Evolutionary conservation across 208 protist species (phyloP).

Genomic region (Phytomonas sp.): DNA sequence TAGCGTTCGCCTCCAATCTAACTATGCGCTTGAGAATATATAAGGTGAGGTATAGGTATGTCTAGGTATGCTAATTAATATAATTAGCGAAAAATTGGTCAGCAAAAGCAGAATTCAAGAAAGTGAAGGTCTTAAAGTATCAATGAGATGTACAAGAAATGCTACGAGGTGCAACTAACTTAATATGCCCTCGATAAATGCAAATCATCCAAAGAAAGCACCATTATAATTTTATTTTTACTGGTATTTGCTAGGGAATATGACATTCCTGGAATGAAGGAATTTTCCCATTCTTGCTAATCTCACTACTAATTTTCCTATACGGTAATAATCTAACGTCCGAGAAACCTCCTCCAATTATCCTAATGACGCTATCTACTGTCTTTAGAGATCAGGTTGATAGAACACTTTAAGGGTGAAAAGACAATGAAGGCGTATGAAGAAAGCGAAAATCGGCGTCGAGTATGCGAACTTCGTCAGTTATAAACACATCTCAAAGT

Average conservation of each 20-base stretch:
- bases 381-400: neutral
- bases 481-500: neutral
- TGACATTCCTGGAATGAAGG: neutral
- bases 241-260: neutral
- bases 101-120: neutral
- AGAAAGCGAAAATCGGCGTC: neutral
- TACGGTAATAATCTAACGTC: neutral
- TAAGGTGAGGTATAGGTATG: neutral
- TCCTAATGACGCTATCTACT: neutral
- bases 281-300: neutral
- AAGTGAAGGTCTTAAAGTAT: neutral
- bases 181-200: neutral
- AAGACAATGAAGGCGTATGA: neutral
- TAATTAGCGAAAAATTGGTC: neutral
- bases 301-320: neutral
- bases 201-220: neutral
- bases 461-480: neutral
- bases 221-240: too few relatives aligned
- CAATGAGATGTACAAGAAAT: neutral
- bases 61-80: neutral
- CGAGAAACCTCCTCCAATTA: neutral
- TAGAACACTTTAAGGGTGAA: slow-evolving; percentile 4
- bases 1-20: neutral
- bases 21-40: neutral
- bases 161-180: neutral